Conservation (phyloP, 345 rosid species). For the Lumnitzera littorea region DNA sequence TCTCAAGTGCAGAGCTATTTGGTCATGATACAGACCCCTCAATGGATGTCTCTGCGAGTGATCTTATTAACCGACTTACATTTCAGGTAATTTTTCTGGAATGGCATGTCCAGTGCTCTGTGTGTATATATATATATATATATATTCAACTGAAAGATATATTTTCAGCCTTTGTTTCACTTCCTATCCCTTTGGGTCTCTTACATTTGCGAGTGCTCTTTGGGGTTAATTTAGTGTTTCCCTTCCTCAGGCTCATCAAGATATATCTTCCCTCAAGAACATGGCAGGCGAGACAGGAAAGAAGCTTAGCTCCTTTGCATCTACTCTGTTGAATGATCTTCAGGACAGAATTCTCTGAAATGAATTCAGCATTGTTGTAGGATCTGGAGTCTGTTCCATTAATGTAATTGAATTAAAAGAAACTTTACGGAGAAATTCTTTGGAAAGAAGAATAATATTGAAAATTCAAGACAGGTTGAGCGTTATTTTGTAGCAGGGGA, state of each 20-base stretch:
- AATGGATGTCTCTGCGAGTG: constrained; percentile 70
- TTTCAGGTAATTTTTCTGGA: constrained; percentile 53
- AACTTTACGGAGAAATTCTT: constrained; percentile 6
- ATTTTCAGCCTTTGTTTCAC: not conserved
- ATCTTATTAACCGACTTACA: constrained; percentile 73
- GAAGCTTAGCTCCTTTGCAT: constrained; percentile 78
- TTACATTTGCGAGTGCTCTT: not conserved
- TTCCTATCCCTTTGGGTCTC: not conserved
- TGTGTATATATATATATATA: no score
- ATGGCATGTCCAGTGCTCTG: not conserved
- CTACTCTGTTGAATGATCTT: constrained; percentile 65
- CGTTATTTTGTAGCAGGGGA: constrained; percentile 5
- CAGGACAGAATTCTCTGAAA: constrained; percentile 81
- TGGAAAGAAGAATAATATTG: constrained; percentile 6
- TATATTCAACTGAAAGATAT: no score
- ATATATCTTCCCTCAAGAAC: constrained; percentile 71
- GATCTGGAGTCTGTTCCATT: not conserved
- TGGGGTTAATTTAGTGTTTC: not conserved
- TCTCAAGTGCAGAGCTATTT: constrained; percentile 94
- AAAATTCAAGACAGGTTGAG: constrained; percentile 4
- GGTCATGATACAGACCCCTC: constrained; percentile 46
- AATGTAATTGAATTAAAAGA: constrained; percentile 7
- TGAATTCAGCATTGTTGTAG: not conserved
- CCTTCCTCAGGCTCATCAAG: constrained; percentile 73
- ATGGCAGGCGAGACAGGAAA: constrained; percentile 93